These are phyloP conservation scores for Cymbidium sinense DNA, from an alignment of 106 monocot species.

Conservation along the genomic window DNA sequence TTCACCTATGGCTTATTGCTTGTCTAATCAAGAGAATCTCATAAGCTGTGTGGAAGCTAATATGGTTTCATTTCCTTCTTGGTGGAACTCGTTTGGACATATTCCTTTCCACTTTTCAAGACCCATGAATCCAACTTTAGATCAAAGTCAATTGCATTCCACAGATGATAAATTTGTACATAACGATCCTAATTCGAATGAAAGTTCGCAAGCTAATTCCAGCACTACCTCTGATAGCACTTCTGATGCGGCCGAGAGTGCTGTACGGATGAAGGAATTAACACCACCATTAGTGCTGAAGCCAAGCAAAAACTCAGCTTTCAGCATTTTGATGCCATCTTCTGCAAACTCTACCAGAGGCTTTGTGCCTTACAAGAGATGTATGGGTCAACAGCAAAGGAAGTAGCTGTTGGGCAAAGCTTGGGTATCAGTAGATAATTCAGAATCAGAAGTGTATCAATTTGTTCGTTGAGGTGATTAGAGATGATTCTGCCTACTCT, in stretches of 20 bases:
- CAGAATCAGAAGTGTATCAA: background rate
- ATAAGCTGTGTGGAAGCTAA: background rate
- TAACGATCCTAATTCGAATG: background rate
- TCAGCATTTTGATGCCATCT: constrained; percentile 2
- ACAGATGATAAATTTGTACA: background rate
- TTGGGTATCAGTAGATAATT: no score
- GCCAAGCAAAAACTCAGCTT: constrained; percentile 12
- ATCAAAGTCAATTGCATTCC: background rate
- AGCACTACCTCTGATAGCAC: constrained; percentile 11
- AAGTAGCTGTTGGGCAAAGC: background rate
- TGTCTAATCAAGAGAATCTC: no score
- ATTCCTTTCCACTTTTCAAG: constrained; percentile 14
- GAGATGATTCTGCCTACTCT: background rate
- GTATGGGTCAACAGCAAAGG: constrained; percentile 15
- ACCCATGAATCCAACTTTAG: background rate
- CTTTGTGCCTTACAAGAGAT: constrained; percentile 73
- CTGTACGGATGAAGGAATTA: background rate
- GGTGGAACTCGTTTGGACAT: constrained; percentile 33
- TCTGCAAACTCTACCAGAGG: constrained; percentile 21
- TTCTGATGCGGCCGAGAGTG: constrained; percentile 7
- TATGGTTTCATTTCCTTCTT: constrained; percentile 23
- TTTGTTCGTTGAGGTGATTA: background rate
- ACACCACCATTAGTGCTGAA: background rate
- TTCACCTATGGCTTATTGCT: background rate
- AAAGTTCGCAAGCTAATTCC: no score